phyloP scores from a whole-genome alignment of 1,139 yeast genomes.

The Taiozyma sp. region DNA sequence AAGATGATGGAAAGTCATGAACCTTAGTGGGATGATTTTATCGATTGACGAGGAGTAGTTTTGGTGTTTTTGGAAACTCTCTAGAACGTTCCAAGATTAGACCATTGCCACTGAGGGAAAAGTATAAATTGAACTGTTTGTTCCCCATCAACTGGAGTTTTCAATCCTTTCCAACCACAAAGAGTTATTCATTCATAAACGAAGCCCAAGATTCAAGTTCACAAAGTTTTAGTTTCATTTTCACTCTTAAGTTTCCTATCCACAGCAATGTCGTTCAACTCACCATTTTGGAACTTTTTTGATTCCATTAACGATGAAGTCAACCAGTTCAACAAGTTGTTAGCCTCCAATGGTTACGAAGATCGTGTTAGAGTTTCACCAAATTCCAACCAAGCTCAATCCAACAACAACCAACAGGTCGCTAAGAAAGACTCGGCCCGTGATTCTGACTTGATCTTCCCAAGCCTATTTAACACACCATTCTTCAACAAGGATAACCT shows the following conservation, averaged over 20 bases:
- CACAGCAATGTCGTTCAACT: constrained; percentile 29
- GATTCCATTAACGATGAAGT: constrained; percentile 37
- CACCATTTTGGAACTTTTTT: constrained; percentile 38
- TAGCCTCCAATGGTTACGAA: constrained; percentile 22
- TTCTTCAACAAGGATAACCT: constrained; percentile 19
- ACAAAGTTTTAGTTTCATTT: not conserved
- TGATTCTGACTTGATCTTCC: constrained; percentile 16
- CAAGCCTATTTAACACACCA: constrained; percentile 24
- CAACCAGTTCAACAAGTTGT: constrained; percentile 29
- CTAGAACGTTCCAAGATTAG: not conserved
- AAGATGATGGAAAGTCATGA: not conserved
- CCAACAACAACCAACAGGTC: constrained; percentile 8
- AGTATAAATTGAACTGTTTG: not conserved
- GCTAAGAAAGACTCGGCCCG: constrained; percentile 6
- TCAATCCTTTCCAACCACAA: no score
- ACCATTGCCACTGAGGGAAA: not conserved
- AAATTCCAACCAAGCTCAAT: constrained; percentile 1
- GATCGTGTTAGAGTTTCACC: constrained; percentile 19
- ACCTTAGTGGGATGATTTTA: no score
- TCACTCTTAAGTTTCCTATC: not conserved
- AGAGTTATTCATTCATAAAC: no score
- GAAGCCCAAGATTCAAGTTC: not conserved
- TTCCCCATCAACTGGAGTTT: not conserved
- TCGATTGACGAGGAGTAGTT: not conserved
- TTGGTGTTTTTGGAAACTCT: not conserved